A percentile compares a stretch with the other conserved stretches of the same genome.
Evolutionary conservation across 1,284 basidiomycete genomes (phyloP).

Genomic region (Phylloporus sp.): DNA sequence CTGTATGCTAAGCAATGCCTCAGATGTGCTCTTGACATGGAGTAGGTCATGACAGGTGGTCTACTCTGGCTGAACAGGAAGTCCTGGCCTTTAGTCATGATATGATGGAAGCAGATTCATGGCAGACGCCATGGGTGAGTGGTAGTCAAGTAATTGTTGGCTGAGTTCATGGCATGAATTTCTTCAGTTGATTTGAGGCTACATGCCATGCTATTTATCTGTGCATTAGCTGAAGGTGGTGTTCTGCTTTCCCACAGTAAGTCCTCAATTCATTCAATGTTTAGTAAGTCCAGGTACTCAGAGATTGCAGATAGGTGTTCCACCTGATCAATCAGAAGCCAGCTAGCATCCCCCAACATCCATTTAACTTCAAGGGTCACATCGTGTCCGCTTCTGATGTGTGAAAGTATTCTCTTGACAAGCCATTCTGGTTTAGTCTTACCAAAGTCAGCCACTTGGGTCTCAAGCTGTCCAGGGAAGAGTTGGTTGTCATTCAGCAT

Average conservation of each 20-base stretch:
- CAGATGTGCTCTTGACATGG: not conserved
- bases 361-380: not conserved
- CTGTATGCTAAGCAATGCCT: not conserved
- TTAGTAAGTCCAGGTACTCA: not conserved
- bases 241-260: no score
- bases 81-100: not conserved
- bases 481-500: not conserved
- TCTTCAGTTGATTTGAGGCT: not conserved
- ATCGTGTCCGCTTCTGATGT: not conserved
- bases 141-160: not conserved
- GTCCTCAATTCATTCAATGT: not conserved
- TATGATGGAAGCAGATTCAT: not conserved
- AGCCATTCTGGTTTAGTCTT: not conserved
- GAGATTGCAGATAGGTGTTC: not conserved
- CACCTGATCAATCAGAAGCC: not conserved
- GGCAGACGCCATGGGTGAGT: not conserved
- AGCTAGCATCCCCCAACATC: not conserved
- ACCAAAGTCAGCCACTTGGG: not conserved
- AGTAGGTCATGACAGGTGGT: not conserved
- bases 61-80: not conserved
- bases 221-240: no score
- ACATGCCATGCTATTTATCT: not conserved
- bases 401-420: not conserved
- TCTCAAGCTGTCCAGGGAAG: not conserved
- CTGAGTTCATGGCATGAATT: not conserved